Base-by-base conservation (phyloP, 352 stramenopile genomes). In the Phytophthora cryptogea region DNA sequence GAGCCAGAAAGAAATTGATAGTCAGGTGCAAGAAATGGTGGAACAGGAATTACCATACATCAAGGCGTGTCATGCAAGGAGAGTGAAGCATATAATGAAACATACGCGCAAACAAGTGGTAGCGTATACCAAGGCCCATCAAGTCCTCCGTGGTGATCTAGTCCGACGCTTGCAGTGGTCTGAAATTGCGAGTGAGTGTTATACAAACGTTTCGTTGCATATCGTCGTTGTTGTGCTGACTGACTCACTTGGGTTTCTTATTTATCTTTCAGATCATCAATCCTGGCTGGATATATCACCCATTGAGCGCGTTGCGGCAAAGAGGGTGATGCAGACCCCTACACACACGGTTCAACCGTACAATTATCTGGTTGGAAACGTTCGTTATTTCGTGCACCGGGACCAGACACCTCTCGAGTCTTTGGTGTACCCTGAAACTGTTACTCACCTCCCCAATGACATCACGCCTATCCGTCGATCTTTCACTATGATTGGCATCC, bases 401-500 rank as follows among this genome's bases (percentile, higher is more conserved):
- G 59, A 65, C 0, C 10, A 62, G 4, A 40, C 31, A 13, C n/a
- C 28, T 8, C 43, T 67, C 5, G 56, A 53, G 46, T 66, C 11
- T n/a, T 54, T 66, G 37, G 49, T 76, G 8, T 69, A 70, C 26
- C 79, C 81, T 1, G 81, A 90, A 57, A 89, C 81, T 5, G 66
- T 90, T 11, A 74, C 77, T 8, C 46, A 84, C 14, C 43, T 91
- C 14, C 54, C 55, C 0, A 59, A 84, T 28, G 60, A 83, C 37
- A 75, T 84, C 7, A 73, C 79, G 1, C 48, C 66, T 3, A 59
- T 89, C 52, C 63, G 78, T 32, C 77, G 69, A 14, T 80, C 79
- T 6, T 87, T 81, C 45, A 70, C 82, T n/a, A 87, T 80, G 65
- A 79, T 90, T 41, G 78, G 80, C 6, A 65, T 96, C 9, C 80